phyloP scores from a whole-genome alignment of 2,329 filamentous ascomycete species.

The Colletotrichum musicola region DNA sequence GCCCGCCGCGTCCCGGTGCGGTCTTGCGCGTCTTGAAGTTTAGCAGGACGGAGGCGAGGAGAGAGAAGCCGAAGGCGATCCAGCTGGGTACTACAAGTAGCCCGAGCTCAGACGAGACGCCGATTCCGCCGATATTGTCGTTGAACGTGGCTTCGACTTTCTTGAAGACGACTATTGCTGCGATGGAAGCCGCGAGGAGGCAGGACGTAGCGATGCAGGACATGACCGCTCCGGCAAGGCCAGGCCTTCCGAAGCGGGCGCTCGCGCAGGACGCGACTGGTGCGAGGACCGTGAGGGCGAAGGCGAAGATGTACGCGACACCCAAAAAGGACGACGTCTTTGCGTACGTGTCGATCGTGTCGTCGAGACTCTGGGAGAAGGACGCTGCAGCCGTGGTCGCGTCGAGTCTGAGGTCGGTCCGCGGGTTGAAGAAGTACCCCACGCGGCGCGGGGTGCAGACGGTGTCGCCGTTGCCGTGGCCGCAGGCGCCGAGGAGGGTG shows the following conservation, averaged over 20 bases:
- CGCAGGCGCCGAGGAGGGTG: constrained; percentile 50
- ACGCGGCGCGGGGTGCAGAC: constrained; percentile 46
- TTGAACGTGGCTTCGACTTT: constrained; percentile 45
- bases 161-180: constrained; percentile 43
- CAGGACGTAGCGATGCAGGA: constrained; percentile 43
- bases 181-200: constrained; percentile 45
- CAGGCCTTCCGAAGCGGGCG: constrained; percentile 35
- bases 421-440: constrained; percentile 49
- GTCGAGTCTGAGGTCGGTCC: constrained; percentile 47
- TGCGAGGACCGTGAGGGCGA: constrained; percentile 42
- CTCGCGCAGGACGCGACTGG: constrained; percentile 42
- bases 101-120: constrained; percentile 43
- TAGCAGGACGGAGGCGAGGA: constrained; percentile 40
- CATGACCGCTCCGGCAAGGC: constrained; percentile 40
- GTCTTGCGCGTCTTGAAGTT: constrained; percentile 1
- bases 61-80: constrained; percentile 43
- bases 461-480: constrained; percentile 41
- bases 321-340: constrained; percentile 46
- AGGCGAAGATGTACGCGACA: constrained; percentile 46
- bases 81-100: constrained; percentile 46
- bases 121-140: constrained; percentile 42
- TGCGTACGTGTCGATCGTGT: constrained; percentile 45
- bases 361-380: constrained; percentile 40
- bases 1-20: not conserved
- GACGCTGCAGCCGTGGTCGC: constrained; percentile 42